A percentile compares a stretch with the other conserved stretches of the same genome.
Evolutionary conservation across 345 rosid species (phyloP).

Genomic region (Rhodamnia argentea): DNA sequence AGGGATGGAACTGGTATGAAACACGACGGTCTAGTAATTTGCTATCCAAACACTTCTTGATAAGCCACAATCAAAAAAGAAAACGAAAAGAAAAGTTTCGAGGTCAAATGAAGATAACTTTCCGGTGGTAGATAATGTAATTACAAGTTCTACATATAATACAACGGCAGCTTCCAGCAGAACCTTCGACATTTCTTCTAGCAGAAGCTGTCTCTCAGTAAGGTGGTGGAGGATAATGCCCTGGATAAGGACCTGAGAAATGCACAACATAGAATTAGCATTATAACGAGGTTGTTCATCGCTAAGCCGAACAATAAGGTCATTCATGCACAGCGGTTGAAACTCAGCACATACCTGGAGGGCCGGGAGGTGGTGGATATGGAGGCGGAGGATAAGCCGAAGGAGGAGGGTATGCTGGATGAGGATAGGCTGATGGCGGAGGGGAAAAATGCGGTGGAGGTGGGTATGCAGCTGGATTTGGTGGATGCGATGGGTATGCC

Average conservation of each 20-base stretch:
- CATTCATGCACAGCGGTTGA: neutral
- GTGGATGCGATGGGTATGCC: slow-evolving; percentile 9
- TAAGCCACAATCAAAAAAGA: neutral
- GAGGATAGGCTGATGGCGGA: slow-evolving; percentile 23
- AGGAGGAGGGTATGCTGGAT: slow-evolving; percentile 3
- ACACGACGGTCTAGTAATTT: neutral
- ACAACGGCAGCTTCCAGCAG: neutral
- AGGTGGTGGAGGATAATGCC: slow-evolving; percentile 49
- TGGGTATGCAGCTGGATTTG: neutral
- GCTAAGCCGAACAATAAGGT: neutral
- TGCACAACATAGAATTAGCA: neutral
- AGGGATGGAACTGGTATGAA: neutral
- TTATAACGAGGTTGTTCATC: neutral
- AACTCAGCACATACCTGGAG: slow-evolving; percentile 26
- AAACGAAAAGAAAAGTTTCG: neutral
- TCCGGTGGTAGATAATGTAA: neutral
- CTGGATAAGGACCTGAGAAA: slow-evolving; percentile 43
- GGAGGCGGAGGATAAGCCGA: slow-evolving; percentile 34
- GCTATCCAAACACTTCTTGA: neutral
- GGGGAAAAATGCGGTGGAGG: neutral
- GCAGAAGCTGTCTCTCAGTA: slow-evolving; percentile 21
- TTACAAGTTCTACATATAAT: neutral
- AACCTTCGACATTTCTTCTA: neutral
- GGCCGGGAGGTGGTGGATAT: slow-evolving; percentile 22
- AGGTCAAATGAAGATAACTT: neutral